phyloP scores from a whole-genome alignment of 1,284 basidiomycete species.

The Schizopora paradoxa region DNA sequence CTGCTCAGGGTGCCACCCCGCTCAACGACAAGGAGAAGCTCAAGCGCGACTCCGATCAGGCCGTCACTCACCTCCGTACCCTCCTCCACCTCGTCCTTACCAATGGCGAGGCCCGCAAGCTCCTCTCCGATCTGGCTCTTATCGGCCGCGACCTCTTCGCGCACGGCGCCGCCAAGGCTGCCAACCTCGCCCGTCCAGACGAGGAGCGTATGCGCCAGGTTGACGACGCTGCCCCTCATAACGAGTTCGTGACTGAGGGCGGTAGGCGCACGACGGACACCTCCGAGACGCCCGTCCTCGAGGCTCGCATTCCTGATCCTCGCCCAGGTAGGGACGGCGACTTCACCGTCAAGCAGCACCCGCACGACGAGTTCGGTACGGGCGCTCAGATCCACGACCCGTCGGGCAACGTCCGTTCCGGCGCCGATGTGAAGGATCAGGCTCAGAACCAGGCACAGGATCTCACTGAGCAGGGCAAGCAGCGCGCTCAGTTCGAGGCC shows the following conservation, averaged over 20 bases:
- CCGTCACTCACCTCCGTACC: slow-evolving; percentile 81
- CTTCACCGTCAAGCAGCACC: slow-evolving; percentile 12
- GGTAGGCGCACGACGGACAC: slow-evolving; percentile 1
- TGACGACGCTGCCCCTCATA: slow-evolving; percentile 46
- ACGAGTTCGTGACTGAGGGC: slow-evolving; percentile 11
- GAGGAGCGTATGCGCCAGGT: slow-evolving; percentile 59
- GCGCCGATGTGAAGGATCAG: slow-evolving; percentile 7
- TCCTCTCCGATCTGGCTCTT: slow-evolving; percentile 74
- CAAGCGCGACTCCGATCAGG: slow-evolving; percentile 56
- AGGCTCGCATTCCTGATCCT: slow-evolving; percentile 9
- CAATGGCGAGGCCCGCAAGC: slow-evolving; percentile 89
- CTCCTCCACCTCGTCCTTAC: slow-evolving; percentile 80
- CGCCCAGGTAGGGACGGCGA: slow-evolving; percentile 1
- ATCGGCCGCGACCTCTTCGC: slow-evolving; percentile 87
- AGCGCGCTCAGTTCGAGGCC: slow-evolving; percentile 5
- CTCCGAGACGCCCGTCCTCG: slow-evolving; percentile 13
- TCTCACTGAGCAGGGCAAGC: neutral
- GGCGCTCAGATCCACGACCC: slow-evolving; percentile 12
- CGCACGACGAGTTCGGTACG: slow-evolving; percentile 10
- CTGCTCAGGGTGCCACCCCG: slow-evolving; percentile 42
- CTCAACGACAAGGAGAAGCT: slow-evolving; percentile 53
- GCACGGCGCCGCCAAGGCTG: slow-evolving; percentile 69
- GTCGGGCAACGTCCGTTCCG: slow-evolving; percentile 10
- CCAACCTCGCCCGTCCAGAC: slow-evolving; percentile 65
- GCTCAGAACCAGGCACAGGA: slow-evolving; percentile 1